These are phyloP conservation scores for Microdochium bolleyi DNA, from an alignment of 2,329 filamentous ascomycete species.

Conservation along the genomic window DNA sequence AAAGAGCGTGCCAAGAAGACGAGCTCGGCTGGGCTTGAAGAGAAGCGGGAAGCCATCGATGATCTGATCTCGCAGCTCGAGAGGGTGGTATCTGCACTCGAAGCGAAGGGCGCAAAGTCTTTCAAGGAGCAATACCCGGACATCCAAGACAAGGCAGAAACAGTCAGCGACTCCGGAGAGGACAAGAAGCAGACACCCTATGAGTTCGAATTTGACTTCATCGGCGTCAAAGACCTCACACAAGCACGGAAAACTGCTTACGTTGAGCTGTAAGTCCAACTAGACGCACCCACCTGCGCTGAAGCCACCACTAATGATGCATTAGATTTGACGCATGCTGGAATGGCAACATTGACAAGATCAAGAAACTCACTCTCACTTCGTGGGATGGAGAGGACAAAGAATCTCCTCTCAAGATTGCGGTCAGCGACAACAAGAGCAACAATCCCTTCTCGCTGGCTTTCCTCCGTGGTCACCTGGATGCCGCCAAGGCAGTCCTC, in stretches of 20 bases:
- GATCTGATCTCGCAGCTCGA: conserved; percentile 43
- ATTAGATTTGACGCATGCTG: conserved; percentile 64
- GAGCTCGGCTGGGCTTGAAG: conserved; percentile 20
- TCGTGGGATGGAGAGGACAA: conserved; percentile 46
- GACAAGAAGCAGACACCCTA: conserved; percentile 28
- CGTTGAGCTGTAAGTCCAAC: conserved; percentile 45
- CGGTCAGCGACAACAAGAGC: conserved; percentile 40
- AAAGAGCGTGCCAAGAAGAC: conserved; percentile 22
- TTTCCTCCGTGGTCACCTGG: conserved; percentile 55
- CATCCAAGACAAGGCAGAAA: conserved; percentile 17
- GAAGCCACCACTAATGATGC: conserved; percentile 11
- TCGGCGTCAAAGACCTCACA: conserved; percentile 43
- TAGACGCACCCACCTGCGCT: not conserved
- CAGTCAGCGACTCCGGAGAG: conserved; percentile 3
- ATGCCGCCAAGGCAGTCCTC: conserved; percentile 57
- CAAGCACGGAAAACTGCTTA: conserved; percentile 51
- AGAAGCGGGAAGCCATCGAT: conserved; percentile 50
- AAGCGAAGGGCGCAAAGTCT: conserved; percentile 54
- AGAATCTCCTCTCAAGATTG: conserved; percentile 55
- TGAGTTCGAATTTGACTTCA: conserved; percentile 42
- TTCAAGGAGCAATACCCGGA: conserved; percentile 59
- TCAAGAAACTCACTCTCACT: conserved; percentile 56
- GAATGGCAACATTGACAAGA: conserved; percentile 56
- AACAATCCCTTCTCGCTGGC: conserved; percentile 62
- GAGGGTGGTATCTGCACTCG: conserved; percentile 43